Evolutionary conservation across 1,284 basidiomycete species (phyloP).

Genomic region (Rhodotorula sp.): DNA sequence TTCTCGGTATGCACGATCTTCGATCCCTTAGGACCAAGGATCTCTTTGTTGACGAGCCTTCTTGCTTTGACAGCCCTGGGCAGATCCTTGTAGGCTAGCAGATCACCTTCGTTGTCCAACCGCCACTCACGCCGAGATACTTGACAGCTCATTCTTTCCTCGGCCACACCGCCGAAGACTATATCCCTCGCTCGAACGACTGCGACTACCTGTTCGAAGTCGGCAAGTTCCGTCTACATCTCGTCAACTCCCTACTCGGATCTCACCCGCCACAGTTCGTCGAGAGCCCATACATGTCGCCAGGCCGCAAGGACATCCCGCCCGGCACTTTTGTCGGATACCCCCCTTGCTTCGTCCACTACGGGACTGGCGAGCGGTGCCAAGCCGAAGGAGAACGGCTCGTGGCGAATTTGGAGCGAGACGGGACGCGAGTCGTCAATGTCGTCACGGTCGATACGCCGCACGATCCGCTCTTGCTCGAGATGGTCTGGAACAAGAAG

Average conservation of each 20-base stretch:
- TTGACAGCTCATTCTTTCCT: slow-evolving; percentile 29
- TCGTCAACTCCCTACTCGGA: slow-evolving; percentile 32
- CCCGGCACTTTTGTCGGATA: slow-evolving; percentile 12
- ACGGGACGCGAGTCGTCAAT: slow-evolving; percentile 14
- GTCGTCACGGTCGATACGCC: slow-evolving; percentile 26
- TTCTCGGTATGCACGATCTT: slow-evolving; percentile 16
- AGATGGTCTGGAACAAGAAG: slow-evolving; percentile 24
- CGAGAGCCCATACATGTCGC: slow-evolving; percentile 33
- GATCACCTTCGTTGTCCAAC: neutral
- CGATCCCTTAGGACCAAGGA: too few relatives aligned
- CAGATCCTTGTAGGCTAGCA: slow-evolving; percentile 17
- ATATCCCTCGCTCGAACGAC: slow-evolving; percentile 8
- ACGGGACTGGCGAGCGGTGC: slow-evolving; percentile 36
- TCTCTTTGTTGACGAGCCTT: neutral
- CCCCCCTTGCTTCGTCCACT: slow-evolving; percentile 28
- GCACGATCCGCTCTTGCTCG: slow-evolving; percentile 35
- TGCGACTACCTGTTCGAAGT: slow-evolving; percentile 33
- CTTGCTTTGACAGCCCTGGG: slow-evolving; percentile 24
- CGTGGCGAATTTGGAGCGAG: slow-evolving; percentile 13
- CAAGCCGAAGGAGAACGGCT: slow-evolving; percentile 30
- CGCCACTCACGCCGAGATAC: neutral
- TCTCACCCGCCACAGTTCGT: slow-evolving; percentile 14
- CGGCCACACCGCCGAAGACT: slow-evolving; percentile 10
- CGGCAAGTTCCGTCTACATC: slow-evolving; percentile 23
- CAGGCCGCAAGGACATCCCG: slow-evolving; percentile 5